phyloP scores from a whole-genome alignment of 495 filamentous ascomycete species.

The Lentithecium fluviatile region DNA sequence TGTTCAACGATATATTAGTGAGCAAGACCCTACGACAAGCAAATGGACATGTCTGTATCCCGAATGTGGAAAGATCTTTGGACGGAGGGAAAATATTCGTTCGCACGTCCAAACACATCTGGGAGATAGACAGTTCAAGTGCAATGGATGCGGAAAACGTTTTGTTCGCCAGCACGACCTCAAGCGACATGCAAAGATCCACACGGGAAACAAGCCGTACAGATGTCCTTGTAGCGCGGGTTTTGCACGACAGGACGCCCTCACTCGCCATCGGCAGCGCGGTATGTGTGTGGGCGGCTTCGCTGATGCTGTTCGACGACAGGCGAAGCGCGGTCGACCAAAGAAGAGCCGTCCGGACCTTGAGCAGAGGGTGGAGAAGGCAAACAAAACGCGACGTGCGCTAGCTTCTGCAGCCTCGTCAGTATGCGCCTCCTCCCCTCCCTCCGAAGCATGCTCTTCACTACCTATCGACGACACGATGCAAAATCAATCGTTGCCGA shows the following conservation, averaged over 20 bases:
- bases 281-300: conserved; percentile 94
- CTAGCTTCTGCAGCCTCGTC: conserved; percentile 33
- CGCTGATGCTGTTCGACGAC: conserved; percentile 40
- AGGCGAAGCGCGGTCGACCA: conserved; percentile 43
- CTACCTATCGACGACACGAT: conserved; percentile 9
- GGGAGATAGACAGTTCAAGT: conserved; percentile 89
- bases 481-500: conserved; percentile 5
- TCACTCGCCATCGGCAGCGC: conserved; percentile 89
- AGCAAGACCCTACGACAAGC: conserved; percentile 68
- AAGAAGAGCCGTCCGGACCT: conserved; percentile 45
- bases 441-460: conserved; percentile 20
- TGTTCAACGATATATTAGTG: conserved; percentile 78
- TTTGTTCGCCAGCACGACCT: conserved; percentile 97
- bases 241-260: conserved; percentile 89
- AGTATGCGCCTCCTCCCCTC: conserved; percentile 23
- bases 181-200: conserved; percentile 95
- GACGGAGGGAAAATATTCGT: conserved; percentile 94
- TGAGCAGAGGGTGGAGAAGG: conserved; percentile 41
- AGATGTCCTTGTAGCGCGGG: conserved; percentile 85
- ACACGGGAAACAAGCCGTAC: conserved; percentile 89
- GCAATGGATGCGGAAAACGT: conserved; percentile 83
- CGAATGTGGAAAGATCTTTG: conserved; percentile 80
- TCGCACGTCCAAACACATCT: conserved; percentile 97
- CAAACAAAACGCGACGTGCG: conserved; percentile 33
- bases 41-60: conserved; percentile 86